These are phyloP conservation scores for Boletus coccyginus DNA, from an alignment of 768 basidiomycete genomes.

Conservation along the genomic window DNA sequence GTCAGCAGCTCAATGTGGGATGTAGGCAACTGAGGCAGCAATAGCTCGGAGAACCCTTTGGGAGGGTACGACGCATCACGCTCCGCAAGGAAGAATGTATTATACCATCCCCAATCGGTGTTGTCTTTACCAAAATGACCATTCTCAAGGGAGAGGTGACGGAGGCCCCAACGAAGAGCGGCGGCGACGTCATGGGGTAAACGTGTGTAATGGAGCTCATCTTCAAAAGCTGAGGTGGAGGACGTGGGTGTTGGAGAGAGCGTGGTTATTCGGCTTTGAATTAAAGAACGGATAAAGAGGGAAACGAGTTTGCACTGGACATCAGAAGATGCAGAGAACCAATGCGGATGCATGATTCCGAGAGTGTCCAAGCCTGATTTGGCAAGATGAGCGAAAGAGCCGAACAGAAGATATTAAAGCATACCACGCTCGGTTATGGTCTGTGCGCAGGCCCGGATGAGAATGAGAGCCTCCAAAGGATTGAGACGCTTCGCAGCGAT, in stretches of 20 bases:
- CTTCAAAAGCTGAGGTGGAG: constrained; percentile 52
- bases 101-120: constrained; percentile 66
- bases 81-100: constrained; percentile 58
- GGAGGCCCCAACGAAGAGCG: constrained; percentile 76
- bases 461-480: constrained; percentile 58
- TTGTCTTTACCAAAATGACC: constrained; percentile 54
- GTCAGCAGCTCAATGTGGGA: constrained; percentile 58
- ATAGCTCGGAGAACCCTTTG: constrained; percentile 57
- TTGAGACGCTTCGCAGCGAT: constrained; percentile 58
- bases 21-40: constrained; percentile 58
- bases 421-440: constrained; percentile 63
- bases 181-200: constrained; percentile 78
- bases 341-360: constrained; percentile 84
- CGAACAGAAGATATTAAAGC: constrained; percentile 19
- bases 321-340: constrained; percentile 71
- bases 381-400: constrained; percentile 1
- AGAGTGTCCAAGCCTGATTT: constrained; percentile 71
- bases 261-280: constrained; percentile 43
- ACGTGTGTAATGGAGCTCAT: constrained; percentile 61
- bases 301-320: constrained; percentile 70
- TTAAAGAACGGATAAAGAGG: constrained; percentile 63
- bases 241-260: constrained; percentile 51
- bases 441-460: constrained; percentile 68
- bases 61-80: constrained; percentile 56
- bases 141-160: constrained; percentile 65